Percentiles rank a stretch among this genome's conserved stretches.
phyloP scores from a whole-genome alignment of 306 rosid genomes.

The Luffa aegyptiaca region DNA sequence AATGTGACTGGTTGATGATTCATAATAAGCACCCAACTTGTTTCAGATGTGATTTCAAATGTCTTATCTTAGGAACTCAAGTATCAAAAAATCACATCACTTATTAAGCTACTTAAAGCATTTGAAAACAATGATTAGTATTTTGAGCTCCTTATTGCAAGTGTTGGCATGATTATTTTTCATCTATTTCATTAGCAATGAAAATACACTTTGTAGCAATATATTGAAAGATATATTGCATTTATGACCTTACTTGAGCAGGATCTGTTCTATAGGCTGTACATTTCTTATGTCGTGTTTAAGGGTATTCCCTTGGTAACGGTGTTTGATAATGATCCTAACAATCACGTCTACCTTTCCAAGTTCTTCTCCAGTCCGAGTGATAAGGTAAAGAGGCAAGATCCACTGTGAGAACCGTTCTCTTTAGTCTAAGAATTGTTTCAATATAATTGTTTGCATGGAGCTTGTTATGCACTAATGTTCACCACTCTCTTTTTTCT shows the following conservation, averaged over 20 bases:
- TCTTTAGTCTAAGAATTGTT: neutral
- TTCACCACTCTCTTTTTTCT: neutral
- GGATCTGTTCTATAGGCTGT: no score
- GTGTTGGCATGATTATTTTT: no score
- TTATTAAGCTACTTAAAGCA: neutral
- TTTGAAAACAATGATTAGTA: neutral
- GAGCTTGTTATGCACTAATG: neutral
- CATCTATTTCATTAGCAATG: no score
- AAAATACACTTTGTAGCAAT: no score
- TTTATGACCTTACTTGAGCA: no score
- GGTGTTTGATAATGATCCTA: conserved; percentile 53
- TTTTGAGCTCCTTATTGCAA: neutral
- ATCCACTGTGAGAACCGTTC: neutral
- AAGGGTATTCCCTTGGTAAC: conserved; percentile 54
- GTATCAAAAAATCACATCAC: neutral
- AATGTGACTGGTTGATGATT: neutral
- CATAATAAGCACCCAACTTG: neutral
- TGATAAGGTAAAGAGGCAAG: conserved; percentile 42
- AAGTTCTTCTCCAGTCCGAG: conserved; percentile 47
- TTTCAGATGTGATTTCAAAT: neutral
- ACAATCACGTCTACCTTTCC: conserved; percentile 45
- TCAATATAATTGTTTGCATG: neutral
- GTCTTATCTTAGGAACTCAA: neutral
- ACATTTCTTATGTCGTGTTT: no score
- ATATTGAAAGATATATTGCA: no score